phyloP scores from a whole-genome alignment of 164 flowering plant species.

The Magnolia kwangsiensis region DNA sequence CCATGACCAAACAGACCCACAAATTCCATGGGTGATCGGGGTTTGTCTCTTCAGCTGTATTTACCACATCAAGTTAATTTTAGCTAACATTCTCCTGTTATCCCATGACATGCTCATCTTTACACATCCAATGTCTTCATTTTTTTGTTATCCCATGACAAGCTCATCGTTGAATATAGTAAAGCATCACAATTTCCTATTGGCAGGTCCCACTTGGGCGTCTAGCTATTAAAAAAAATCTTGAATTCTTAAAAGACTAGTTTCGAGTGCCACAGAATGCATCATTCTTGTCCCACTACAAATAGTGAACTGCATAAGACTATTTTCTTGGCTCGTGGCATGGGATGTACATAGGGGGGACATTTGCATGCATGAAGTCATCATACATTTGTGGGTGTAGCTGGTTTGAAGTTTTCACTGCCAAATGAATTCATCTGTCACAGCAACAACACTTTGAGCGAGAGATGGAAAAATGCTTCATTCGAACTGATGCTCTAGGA shows the following conservation, averaged over 20 bases:
- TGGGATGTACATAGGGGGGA: background rate
- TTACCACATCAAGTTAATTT: too few species aligned
- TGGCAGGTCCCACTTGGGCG: too few species aligned
- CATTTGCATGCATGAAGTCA: background rate
- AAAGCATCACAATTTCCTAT: too few species aligned
- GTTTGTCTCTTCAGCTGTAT: too few species aligned
- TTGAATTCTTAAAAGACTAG: too few species aligned
- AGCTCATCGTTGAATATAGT: too few species aligned
- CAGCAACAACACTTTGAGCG: slow-evolving; percentile 16
- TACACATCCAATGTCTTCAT: too few species aligned
- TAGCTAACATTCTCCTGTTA: too few species aligned
- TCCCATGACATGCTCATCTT: too few species aligned
- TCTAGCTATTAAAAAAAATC: too few species aligned
- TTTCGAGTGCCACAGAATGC: too few species aligned
- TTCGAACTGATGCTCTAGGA: slow-evolving; percentile 13
- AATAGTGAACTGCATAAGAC: background rate
- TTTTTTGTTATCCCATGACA: too few species aligned
- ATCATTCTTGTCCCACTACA: background rate
- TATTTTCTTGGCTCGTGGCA: background rate
- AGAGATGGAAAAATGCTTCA: slow-evolving; percentile 11
- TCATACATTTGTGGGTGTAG: background rate
- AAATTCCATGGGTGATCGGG: background rate
- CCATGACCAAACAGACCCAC: background rate
- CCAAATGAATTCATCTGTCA: background rate
- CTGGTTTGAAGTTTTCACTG: background rate